Evolutionary conservation across 805 yeast species (phyloP), one percentile per base, ranked within the genome.

Genomic region (Candida bentonensis): DNA sequence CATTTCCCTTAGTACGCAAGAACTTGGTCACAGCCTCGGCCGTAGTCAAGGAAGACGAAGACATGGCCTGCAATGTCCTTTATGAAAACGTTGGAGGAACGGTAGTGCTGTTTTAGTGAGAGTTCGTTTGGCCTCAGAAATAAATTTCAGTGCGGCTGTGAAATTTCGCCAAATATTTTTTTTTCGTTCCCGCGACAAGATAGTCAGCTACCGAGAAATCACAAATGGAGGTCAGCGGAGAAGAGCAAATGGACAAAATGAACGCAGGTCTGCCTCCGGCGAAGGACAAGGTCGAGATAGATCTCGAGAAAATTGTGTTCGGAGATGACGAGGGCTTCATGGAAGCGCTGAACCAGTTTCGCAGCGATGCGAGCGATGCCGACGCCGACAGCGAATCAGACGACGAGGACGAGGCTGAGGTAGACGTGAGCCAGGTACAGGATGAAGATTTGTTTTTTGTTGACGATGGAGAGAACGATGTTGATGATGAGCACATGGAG

Each of bases 261-360:
- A n/a, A n/a, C n/a, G n/a, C n/a, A n/a, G n/a, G n/a, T n/a, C n/a
- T n/a, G 13, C 7, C 13, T 25, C 27, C 86, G 13, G 81, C 81
- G 28, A 87, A 89, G 51, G 95, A 84, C 60, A 80, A 74, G 43
- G 95, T 84, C 59, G 96, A 88, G 61, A 52, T 78, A 30, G 70
- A 64, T 40, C 69, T 88, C 44, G 94, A 86, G 49, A 82, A 74
- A 57, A 68, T 84, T 13, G 94, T 88, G 3, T 86, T 88, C 63
- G 96, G 96, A 21, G 96, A 88, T 58, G 53, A 70, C 3, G 82
- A 76, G 46, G 81, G 88, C 30, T 79, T 81, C 64, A 82, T 77
- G 53, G 57, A 59, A 26, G 79, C 77, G 48, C 65, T 83, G 57
- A 76, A 72, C 47, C 70, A 72, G 47, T 64, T 30, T 30, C 17